Evolutionary conservation across 2,329 filamentous ascomycete genomes (phyloP).

Genomic region (Lasiodiplodia citricola): DNA sequence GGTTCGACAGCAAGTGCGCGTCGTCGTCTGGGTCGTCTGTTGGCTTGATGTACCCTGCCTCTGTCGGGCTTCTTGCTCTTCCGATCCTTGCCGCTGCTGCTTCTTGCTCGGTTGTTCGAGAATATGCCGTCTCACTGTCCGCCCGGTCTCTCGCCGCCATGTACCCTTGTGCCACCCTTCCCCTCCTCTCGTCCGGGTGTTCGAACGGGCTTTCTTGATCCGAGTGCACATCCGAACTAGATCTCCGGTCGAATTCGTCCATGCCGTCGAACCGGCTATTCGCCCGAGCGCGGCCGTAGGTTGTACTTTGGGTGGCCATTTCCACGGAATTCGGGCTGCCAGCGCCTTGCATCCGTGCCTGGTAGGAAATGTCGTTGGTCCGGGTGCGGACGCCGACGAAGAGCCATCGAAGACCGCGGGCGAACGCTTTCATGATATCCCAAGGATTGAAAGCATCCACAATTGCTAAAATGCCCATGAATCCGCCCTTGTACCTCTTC

Average conservation of each 20-base stretch:
- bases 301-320: slow-evolving; percentile 18
- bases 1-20: slow-evolving; percentile 12
- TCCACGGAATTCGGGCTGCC: slow-evolving; percentile 16
- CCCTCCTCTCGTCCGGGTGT: slow-evolving; percentile 24
- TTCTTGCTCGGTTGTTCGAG: background rate
- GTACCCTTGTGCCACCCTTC: slow-evolving; percentile 21
- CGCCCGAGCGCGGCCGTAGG: slow-evolving; percentile 14
- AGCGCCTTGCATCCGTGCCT: slow-evolving; percentile 23
- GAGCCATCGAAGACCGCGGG: slow-evolving; percentile 79
- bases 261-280: slow-evolving; percentile 12
- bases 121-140: slow-evolving; percentile 20
- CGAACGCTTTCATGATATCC: slow-evolving; percentile 82
- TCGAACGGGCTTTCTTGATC: slow-evolving; percentile 25
- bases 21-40: slow-evolving; percentile 4
- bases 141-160: slow-evolving; percentile 20
- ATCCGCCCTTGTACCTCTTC: slow-evolving; percentile 49
- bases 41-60: slow-evolving; percentile 21
- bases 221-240: slow-evolving; percentile 11
- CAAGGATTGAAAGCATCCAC: slow-evolving; percentile 77
- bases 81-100: slow-evolving; percentile 9
- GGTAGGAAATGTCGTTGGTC: slow-evolving; percentile 49
- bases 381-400: slow-evolving; percentile 73
- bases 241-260: slow-evolving; percentile 25
- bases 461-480: slow-evolving; percentile 68
- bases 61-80: slow-evolving; percentile 17